phyloP scores from a whole-genome alignment of 768 basidiomycete genomes.

The Lactarius sp. region DNA sequence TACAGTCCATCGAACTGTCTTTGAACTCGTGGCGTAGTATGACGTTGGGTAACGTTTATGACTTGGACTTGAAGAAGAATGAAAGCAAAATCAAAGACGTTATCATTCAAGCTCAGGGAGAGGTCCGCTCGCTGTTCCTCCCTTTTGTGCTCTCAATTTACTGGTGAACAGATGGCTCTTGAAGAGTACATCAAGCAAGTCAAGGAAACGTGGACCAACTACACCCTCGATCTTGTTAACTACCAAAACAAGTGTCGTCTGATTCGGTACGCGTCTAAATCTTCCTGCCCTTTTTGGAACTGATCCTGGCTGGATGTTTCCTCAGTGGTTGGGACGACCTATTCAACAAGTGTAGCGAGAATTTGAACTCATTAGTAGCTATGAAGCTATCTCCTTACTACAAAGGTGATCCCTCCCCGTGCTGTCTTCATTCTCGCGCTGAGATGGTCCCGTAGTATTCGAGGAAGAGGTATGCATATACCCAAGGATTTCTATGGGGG shows the following conservation, averaged over 20 bases:
- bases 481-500: neutral
- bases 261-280: slow-evolving; percentile 54
- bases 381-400: slow-evolving; percentile 99
- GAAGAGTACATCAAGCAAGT: slow-evolving; percentile 96
- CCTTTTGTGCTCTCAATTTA: slow-evolving; percentile 29
- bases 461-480: slow-evolving; percentile 68
- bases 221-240: slow-evolving; percentile 92
- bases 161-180: slow-evolving; percentile 71
- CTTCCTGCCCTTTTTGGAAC: neutral
- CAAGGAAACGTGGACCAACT: slow-evolving; percentile 94
- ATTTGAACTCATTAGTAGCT: slow-evolving; percentile 89
- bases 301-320: neutral
- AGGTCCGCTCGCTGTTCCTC: slow-evolving; percentile 44
- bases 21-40: slow-evolving; percentile 48
- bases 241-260: slow-evolving; percentile 99
- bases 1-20: neutral
- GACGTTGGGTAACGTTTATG: slow-evolving; percentile 95
- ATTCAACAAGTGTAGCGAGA: slow-evolving; percentile 96
- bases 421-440: slow-evolving; percentile 14
- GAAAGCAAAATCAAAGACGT: slow-evolving; percentile 90
- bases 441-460: slow-evolving; percentile 51
- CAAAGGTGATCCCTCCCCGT: slow-evolving; percentile 54
- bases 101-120: slow-evolving; percentile 95
- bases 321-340: slow-evolving; percentile 92
- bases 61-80: slow-evolving; percentile 92